Evolutionary conservation across 345 rosid species (phyloP).

Genomic region (Syzygium jambos): DNA sequence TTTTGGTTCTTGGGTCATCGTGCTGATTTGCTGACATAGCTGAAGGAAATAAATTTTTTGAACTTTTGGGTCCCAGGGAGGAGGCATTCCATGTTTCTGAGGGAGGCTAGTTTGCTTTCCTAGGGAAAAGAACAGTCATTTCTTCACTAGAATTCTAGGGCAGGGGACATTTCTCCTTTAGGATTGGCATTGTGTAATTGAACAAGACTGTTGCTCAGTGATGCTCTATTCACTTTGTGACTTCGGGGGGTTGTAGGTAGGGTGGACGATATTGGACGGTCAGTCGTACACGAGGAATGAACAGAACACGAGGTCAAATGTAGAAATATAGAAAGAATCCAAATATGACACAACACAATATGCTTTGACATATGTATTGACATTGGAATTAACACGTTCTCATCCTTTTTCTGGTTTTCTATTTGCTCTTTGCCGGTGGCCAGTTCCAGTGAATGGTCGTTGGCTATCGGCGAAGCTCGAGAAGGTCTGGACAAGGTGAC

Average conservation of each 20-base stretch:
- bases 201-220: not conserved
- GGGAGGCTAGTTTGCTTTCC: not conserved
- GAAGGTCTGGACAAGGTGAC: no score
- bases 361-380: not conserved
- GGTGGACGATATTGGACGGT: not conserved
- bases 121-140: not conserved
- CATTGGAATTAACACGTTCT: not conserved
- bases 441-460: no score
- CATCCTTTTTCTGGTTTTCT: not conserved
- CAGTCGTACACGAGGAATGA: not conserved
- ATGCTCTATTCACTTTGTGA: not conserved
- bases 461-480: no score
- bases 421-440: no score
- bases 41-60: not conserved
- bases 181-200: not conserved
- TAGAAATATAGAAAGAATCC: not conserved
- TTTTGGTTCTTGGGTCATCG: not conserved
- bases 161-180: not conserved
- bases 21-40: not conserved
- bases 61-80: not conserved
- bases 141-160: not conserved
- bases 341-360: not conserved
- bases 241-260: not conserved
- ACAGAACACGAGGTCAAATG: not conserved
- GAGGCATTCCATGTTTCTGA: not conserved